Percentiles rank a stretch among this genome's conserved stretches.
Evolutionary conservation across 1,139 yeast species (phyloP).

Genomic region (Pichiaceae sp.): DNA sequence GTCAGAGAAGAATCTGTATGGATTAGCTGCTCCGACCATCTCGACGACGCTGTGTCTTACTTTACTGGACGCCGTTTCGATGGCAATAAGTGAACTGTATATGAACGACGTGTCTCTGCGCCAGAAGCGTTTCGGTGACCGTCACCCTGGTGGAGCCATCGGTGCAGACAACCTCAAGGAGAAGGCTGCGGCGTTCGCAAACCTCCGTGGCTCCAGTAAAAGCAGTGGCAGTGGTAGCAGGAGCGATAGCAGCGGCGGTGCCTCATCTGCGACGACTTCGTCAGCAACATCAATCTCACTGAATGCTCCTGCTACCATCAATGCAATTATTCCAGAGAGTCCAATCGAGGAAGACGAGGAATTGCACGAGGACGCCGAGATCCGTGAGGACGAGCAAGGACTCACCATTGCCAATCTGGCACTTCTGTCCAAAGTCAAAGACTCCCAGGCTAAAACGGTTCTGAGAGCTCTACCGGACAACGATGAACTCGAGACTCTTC

Average conservation of each 20-base stretch:
- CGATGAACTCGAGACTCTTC: slow-evolving; percentile 24
- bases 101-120: slow-evolving; percentile 49
- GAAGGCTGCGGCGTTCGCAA: neutral
- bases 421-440: slow-evolving; percentile 12
- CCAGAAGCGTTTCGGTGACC: slow-evolving; percentile 48
- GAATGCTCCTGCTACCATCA: neutral
- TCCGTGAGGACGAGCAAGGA: slow-evolving; percentile 7
- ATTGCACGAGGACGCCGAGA: slow-evolving; percentile 4
- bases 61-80: slow-evolving; percentile 69
- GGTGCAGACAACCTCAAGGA: slow-evolving; percentile 40
- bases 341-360: slow-evolving; percentile 2
- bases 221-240: neutral
- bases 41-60: slow-evolving; percentile 72
- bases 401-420: slow-evolving; percentile 14
- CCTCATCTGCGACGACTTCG: neutral
- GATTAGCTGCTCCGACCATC: slow-evolving; percentile 83
- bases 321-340: slow-evolving; percentile 1
- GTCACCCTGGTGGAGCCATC: slow-evolving; percentile 90
- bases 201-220: slow-evolving; percentile 3
- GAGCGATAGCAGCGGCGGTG: slow-evolving; percentile 5
- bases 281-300: slow-evolving; percentile 3
- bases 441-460: slow-evolving; percentile 14
- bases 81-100: slow-evolving; percentile 63
- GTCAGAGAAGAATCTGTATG: slow-evolving; percentile 62
- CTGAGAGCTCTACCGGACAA: slow-evolving; percentile 12